Evolutionary conservation across 2,329 filamentous ascomycete species (phyloP).

Genomic region (Pezicula rhizophila): DNA sequence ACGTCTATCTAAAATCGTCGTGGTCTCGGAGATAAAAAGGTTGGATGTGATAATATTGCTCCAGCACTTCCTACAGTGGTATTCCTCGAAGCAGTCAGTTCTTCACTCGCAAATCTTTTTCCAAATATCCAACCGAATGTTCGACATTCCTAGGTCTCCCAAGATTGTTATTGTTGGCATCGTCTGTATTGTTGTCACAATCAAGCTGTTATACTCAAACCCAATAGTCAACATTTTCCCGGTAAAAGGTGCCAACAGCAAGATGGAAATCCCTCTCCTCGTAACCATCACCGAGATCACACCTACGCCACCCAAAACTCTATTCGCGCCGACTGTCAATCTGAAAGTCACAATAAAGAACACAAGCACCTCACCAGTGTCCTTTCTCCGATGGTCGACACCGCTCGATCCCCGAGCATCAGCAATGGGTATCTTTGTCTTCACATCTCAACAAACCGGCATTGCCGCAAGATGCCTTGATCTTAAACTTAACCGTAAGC

Average conservation of each 20-base stretch:
- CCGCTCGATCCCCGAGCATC: slow-evolving; percentile 30
- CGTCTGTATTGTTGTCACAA: not conserved
- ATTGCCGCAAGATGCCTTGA: slow-evolving; percentile 6
- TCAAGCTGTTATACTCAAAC: not conserved
- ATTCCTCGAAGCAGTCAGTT: not conserved
- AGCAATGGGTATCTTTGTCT: slow-evolving; percentile 26
- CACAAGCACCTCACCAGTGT: slow-evolving; percentile 21
- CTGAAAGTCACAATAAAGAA: slow-evolving; percentile 20
- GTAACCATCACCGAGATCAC: slow-evolving; percentile 1
- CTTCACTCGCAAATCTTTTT: not conserved
- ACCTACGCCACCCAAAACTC: not conserved
- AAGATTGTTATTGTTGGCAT: not conserved
- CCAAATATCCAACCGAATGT: not conserved
- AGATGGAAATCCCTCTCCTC: not conserved
- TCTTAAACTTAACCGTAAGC: slow-evolving; percentile 22
- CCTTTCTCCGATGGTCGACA: slow-evolving; percentile 31
- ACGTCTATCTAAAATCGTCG: not conserved
- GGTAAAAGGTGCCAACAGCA: not conserved
- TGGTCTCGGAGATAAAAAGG: not conserved
- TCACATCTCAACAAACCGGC: slow-evolving; percentile 16
- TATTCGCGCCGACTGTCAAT: slow-evolving; percentile 18
- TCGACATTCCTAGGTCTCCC: not conserved
- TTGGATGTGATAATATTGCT: not conserved
- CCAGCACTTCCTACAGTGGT: not conserved
- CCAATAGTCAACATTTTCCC: too few species aligned